Conservation (phyloP, 2,329 filamentous ascomycete species). For the Aspergillus arachidicola region DNA sequence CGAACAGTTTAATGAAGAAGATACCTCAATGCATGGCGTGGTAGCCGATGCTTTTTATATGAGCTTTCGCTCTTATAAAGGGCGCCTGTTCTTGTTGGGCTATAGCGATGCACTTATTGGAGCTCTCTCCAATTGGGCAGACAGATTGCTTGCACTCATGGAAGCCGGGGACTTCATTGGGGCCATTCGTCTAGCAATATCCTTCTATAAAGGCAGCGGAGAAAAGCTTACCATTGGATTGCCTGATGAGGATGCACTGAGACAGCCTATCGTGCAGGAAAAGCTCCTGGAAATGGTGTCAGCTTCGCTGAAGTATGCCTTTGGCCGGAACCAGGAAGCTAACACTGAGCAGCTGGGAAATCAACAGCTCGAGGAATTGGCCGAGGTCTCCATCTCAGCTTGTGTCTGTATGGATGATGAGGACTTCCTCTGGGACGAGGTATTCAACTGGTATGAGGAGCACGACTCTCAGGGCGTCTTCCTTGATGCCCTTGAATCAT, state of each 20-base stretch:
- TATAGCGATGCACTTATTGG: conserved; percentile 92
- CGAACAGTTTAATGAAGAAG: conserved; percentile 84
- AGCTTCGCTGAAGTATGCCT: conserved; percentile 87
- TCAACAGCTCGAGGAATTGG: conserved; percentile 72
- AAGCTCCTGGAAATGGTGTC: conserved; percentile 92
- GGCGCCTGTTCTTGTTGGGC: conserved; percentile 87
- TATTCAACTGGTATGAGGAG: conserved; percentile 89
- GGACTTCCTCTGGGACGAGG: conserved; percentile 86
- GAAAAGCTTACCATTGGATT: conserved; percentile 93
- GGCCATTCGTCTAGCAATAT: conserved; percentile 85
- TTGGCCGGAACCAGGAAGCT: conserved; percentile 62
- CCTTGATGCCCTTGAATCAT: conserved; percentile 83
- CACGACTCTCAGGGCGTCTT: conserved; percentile 73
- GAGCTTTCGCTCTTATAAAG: conserved; percentile 96
- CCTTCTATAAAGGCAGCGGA: conserved; percentile 87
- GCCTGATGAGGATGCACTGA: conserved; percentile 75
- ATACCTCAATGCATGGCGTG: conserved; percentile 88
- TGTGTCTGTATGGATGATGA: conserved; percentile 76
- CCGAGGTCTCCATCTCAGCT: conserved; percentile 79
- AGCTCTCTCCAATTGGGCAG: conserved; percentile 94
- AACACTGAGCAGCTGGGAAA: conserved; percentile 56
- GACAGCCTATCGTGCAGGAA: conserved; percentile 82
- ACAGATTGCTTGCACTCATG: conserved; percentile 89
- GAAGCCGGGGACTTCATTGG: conserved; percentile 94
- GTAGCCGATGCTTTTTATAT: conserved; percentile 97